Base-by-base conservation (phyloP, 805 yeast genomes). In the Metschnikowia aberdeeniae region DNA sequence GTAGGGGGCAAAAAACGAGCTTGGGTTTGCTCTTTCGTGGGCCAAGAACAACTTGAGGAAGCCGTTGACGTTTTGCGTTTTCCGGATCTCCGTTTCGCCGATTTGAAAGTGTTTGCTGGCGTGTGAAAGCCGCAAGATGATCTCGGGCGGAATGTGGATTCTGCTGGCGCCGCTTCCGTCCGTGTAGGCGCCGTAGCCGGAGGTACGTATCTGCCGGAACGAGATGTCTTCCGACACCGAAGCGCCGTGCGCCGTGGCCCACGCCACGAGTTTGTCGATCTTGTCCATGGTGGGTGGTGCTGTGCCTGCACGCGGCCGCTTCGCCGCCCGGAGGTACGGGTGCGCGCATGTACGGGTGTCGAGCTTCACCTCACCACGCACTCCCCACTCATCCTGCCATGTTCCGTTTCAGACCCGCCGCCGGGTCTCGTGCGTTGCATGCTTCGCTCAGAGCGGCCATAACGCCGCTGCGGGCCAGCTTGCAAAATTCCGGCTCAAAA, bases 31-130 rank as follows among this genome's bases (percentile, higher is more conserved):
- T 32, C 67, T 51, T 44, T 62, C 72, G 17, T 61, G 49, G 34
- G 68, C 61, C 56, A 71, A 59, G 43, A 47, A 68, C 28, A 71
- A 47, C 53, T 71, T 71, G 34, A 67, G 51, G n/a, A 68, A 45
- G 3, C 64, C 45, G 45, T 71, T 71, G 22, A 57, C 49, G 32
- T 60, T 61, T 5, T 48, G 36, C 1, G 62, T 52, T 22, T 54
- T 50, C 9, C 37, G 34, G 13, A 52, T 6, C 30, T 12, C 46
- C 6, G 40, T 42, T 3, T 41, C 49, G 10, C 47, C 49, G 10
- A 40, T 26, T 10, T 41, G 52, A 36, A 66, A 60, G 3, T 52
- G 47, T 19, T 52, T 51, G 11, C 60, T 48, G 8, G 72, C 68
- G 30, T 53, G 55, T 14, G 57, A 46, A 11, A 62, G 50, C 41